Base-by-base conservation (phyloP, 2,329 filamentous ascomycete species). In the Fusarium udum region DNA sequence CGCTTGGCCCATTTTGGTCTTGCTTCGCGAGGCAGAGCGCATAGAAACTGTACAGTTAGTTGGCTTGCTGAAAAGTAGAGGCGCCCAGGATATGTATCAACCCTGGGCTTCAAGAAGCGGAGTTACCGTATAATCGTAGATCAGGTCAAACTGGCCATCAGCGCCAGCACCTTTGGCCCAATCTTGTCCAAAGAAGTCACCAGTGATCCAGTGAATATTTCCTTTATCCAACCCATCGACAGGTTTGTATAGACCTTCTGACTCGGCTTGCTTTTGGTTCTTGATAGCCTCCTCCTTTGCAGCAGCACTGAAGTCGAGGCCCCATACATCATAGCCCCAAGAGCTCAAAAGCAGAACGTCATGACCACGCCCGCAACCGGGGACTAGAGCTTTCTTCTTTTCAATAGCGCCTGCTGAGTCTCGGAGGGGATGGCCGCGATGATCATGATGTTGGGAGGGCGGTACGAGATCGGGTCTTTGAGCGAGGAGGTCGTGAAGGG, bases 321-420 rank as follows among this genome's bases (percentile, higher is more conserved):
- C 95, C 77, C 89, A 91, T 3, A 91, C 90, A 81, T 97, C 92
- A 79, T 93, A 96, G 3, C 94, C 94, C 78, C 92, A 89, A 15
- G 89, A 89, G 56, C 91, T 89, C 49, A 97, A 87, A 42, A 97
- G 85, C 15, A 94, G 85, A 4, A 94, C 92, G 82, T 97, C 95
- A 78, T 96, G 92, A 10, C 94, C 95, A 52, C 89, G 88, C 1
- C 94, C 95, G 81, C 94, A 97, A 10, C 94, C 94, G 1, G 94
- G 93, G 0, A 97, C 92, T 14, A 97, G 84, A 3, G 92, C 94
- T 40, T 76, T 79, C 40, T 75, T 74, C 53, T 78, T 78, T 53
- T 75, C 56, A 43, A 78, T 75, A 45, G 70, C 67, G 56, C 78
- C 76, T 40, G 67, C 42, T 32, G 71, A 58, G 39, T 77, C 69